These are phyloP conservation scores for Magnolia officinalis DNA, from an alignment of 164 flowering plant genomes.

Conservation along the genomic window DNA sequence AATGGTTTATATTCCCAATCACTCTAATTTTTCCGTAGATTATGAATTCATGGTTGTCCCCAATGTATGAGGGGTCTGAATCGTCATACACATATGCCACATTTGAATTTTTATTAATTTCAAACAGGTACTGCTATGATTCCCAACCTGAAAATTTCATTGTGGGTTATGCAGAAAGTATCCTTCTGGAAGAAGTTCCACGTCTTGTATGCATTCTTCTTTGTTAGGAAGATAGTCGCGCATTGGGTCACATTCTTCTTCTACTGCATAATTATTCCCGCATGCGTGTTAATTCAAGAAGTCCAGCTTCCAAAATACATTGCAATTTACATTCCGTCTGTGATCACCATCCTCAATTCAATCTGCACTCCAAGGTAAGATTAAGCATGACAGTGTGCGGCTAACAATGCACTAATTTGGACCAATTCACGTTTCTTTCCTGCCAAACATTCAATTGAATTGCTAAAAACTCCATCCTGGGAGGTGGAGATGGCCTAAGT, in stretches of 20 bases:
- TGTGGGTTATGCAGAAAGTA: constrained; percentile 51
- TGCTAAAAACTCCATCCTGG: too few species aligned
- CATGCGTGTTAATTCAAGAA: constrained; percentile 51
- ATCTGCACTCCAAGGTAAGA: constrained; percentile 54
- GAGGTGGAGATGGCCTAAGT: too few species aligned
- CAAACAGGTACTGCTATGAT: not conserved
- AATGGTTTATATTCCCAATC: too few species aligned
- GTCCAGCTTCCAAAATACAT: constrained; percentile 42
- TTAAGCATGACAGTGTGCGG: not conserved
- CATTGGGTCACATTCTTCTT: constrained; percentile 72
- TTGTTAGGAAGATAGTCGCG: constrained; percentile 68
- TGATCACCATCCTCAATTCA: constrained; percentile 64
- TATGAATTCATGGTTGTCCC: too few species aligned
- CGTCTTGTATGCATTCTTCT: constrained; percentile 65
- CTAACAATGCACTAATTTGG: too few species aligned
- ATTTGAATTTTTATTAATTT: not conserved
- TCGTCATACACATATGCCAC: not conserved
- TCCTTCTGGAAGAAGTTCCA: constrained; percentile 59
- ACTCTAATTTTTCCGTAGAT: too few species aligned
- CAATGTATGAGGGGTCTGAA: too few species aligned
- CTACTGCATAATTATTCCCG: constrained; percentile 63
- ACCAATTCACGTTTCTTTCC: too few species aligned
- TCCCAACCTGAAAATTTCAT: not conserved
- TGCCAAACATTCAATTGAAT: too few species aligned
- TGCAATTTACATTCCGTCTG: constrained; percentile 61